A percentile compares a stretch with the other conserved stretches of the same genome.
Evolutionary conservation across 371 early-diverging fungal species (phyloP).

Genomic region (Paraphysoderma sedebokerense): DNA sequence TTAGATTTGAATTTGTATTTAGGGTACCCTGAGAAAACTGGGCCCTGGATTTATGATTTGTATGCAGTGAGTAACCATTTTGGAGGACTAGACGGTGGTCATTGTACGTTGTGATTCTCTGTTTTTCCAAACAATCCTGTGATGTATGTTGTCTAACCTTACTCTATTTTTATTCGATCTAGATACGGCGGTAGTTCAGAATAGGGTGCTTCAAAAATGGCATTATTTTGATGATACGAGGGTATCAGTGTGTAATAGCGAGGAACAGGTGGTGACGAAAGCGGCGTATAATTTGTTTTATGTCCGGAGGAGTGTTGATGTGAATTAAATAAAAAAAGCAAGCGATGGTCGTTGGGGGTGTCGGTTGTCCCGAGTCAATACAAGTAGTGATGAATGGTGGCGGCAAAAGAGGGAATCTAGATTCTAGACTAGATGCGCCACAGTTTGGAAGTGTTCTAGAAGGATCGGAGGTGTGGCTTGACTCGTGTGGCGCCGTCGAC

Average conservation of each 20-base stretch:
- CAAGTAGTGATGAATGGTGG: no score
- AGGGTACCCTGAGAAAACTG: neutral
- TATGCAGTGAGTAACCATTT: constrained; percentile 80
- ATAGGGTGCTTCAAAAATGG: constrained; percentile 50
- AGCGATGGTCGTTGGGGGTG: no score
- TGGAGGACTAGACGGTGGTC: constrained; percentile 86
- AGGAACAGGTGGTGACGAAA: constrained; percentile 20
- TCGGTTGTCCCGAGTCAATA: no score
- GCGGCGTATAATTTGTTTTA: constrained; percentile 81
- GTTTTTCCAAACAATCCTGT: neutral
- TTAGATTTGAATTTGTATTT: constrained; percentile 14
- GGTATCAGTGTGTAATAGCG: constrained; percentile 24
- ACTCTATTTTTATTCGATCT: neutral
- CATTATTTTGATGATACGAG: constrained; percentile 77
- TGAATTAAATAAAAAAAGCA: no score
- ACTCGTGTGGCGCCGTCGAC: no score
- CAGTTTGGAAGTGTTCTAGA: no score
- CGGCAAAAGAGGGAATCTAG: no score
- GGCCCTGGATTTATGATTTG: constrained; percentile 51
- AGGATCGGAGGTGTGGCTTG: no score
- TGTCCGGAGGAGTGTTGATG: constrained; percentile 35
- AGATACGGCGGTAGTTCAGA: constrained; percentile 82
- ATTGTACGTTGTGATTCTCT: constrained; percentile 31
- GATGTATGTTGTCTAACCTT: neutral
- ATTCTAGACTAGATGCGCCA: no score